Conservation (phyloP, 371 early-diverging fungal species). For the Vairimorpha apis region DNA sequence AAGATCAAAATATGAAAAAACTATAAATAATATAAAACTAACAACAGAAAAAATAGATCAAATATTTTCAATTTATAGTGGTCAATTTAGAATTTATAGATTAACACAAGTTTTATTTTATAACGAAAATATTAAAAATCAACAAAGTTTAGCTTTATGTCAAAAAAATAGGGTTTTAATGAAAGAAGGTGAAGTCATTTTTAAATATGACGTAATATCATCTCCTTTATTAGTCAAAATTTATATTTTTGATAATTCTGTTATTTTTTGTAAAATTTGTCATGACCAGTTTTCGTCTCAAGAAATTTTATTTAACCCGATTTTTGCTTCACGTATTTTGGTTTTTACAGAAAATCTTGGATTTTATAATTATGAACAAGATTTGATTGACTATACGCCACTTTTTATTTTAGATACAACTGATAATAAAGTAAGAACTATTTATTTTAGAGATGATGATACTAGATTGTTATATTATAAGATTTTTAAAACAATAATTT, state of each 20-base stretch:
- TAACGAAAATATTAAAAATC: constrained; percentile 13
- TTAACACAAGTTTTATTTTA: constrained; percentile 42
- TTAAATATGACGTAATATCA: constrained; percentile 12
- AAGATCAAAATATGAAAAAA: constrained; percentile 15
- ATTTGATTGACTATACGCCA: constrained; percentile 4
- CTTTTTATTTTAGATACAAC: constrained; percentile 35
- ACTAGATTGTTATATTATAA: constrained; percentile 28
- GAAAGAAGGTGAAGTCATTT: constrained; percentile 39
- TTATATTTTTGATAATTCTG: constrained; percentile 44
- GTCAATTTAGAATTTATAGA: constrained; percentile 52
- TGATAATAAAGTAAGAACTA: background rate
- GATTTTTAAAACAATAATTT: background rate
- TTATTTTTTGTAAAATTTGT: constrained; percentile 39
- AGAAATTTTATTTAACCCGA: constrained; percentile 27
- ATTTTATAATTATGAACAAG: constrained; percentile 25
- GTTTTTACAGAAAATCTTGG: constrained; percentile 14
- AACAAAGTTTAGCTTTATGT: constrained; percentile 30
- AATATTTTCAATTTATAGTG: constrained; percentile 33
- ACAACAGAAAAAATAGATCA: constrained; percentile 47
- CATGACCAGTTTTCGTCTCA: constrained; percentile 19
- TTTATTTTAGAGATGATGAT: constrained; percentile 47
- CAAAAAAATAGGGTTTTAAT: constrained; percentile 33
- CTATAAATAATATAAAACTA: constrained; percentile 33
- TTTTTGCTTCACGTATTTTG: constrained; percentile 20
- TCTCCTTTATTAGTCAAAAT: constrained; percentile 21